phyloP scores from a whole-genome alignment of 2,329 filamentous ascomycete genomes.

The Trichoderma gracile region DNA sequence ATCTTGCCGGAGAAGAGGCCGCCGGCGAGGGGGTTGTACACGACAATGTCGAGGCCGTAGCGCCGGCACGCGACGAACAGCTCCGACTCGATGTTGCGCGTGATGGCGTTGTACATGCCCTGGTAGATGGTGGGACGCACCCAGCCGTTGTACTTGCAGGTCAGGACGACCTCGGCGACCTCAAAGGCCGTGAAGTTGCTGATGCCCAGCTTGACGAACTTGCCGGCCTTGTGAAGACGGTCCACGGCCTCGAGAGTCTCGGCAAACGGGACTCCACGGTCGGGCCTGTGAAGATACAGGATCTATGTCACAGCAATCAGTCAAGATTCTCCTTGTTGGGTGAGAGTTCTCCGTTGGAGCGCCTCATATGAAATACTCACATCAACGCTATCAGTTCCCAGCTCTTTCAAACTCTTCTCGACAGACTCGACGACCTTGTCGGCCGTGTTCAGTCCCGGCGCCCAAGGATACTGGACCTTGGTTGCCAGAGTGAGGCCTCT shows the following conservation, averaged over 20 bases:
- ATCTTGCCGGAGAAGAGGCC: slow-evolving; percentile 74
- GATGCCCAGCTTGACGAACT: slow-evolving; percentile 78
- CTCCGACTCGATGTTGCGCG: slow-evolving; percentile 72
- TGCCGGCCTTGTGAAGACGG: slow-evolving; percentile 80
- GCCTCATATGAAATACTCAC: slow-evolving; percentile 40
- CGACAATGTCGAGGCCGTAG: slow-evolving; percentile 27
- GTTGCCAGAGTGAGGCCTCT: slow-evolving; percentile 77
- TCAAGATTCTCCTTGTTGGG: neutral
- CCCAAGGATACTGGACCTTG: slow-evolving; percentile 66
- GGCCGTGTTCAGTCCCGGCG: slow-evolving; percentile 61
- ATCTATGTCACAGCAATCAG: slow-evolving; percentile 34
- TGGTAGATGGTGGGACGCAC: slow-evolving; percentile 83
- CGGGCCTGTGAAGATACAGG: slow-evolving; percentile 45
- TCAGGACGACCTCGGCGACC: slow-evolving; percentile 80
- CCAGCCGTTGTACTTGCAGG: slow-evolving; percentile 77
- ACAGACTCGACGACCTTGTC: slow-evolving; percentile 65
- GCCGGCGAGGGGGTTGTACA: slow-evolving; percentile 26
- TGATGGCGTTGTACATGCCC: slow-evolving; percentile 84
- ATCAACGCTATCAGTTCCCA: slow-evolving; percentile 73
- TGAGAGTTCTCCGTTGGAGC: neutral
- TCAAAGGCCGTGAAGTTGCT: slow-evolving; percentile 87
- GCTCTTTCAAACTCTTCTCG: slow-evolving; percentile 67
- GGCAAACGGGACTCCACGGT: slow-evolving; percentile 69
- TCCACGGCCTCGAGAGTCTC: slow-evolving; percentile 78
- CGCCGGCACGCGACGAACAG: slow-evolving; percentile 64